Base-by-base conservation (phyloP, 2,329 filamentous ascomycete genomes). In the Hymenoscyphus scutula region DNA sequence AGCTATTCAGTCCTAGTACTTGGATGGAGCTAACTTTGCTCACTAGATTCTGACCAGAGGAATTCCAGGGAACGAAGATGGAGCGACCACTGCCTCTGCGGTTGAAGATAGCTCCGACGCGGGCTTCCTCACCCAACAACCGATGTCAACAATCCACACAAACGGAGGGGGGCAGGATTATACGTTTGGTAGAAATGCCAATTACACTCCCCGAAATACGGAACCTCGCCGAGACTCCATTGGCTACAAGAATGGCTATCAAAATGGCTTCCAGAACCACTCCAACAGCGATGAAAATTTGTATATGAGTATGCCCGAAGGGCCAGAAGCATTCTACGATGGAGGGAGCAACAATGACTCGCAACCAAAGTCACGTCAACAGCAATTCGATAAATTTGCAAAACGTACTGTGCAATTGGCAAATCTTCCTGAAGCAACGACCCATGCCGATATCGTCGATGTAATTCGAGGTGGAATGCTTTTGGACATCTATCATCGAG, bases 381-480 rank as follows among this genome's bases (percentile, higher is more conserved):
- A n/a, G n/a, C 65, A 68, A 60, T 70, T 66, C 59, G 67, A 69
- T 5, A 74, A 72, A 19, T 69, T 70, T 62, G 66, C 71, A 27
- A 75, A 78, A 67, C 81, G 89, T 56, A 89, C 88, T 0, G 67
- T 96, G 25, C 76, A 84, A 25, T 77, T 94, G 57, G 77, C 76
- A 38, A 86, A 88, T 62, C 79, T 95, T 1, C 78, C 87, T 0
- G 82, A 87, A 5, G 79, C 78, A 2, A 83, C 82, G 15, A 89
- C 85, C 0, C 84, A 90, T 70, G 80, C 80, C 55, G 89, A 95
- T 65, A 77, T 95, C 63, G 81, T 83, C 2, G 79, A 81, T 25
- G 81, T 82, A 11, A 77, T 95, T 58, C 85, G 88, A 62, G 91
- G 91, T 27, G 91, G 91, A 1, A 80, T 84, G 66, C 69, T 96